Conservation (phyloP, 306 rosid species). For the Castanea sativa region DNA sequence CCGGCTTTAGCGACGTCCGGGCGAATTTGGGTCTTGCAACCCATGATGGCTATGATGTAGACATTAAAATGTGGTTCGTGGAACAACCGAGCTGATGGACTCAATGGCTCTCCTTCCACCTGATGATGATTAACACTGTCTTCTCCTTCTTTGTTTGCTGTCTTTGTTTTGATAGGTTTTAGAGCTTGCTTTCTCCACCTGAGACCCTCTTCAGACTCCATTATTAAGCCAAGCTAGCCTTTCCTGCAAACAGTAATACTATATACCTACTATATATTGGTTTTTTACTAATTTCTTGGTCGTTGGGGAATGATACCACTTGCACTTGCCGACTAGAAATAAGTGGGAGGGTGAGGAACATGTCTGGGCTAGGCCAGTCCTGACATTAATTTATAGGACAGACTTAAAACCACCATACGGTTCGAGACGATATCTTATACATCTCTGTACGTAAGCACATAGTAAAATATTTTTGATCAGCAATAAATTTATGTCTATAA, state of each 20-base stretch:
- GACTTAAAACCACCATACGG: too few relatives aligned
- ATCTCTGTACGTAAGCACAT: too few relatives aligned
- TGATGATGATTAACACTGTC: neutral
- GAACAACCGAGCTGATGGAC: slow-evolving; percentile 32
- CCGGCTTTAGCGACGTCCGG: slow-evolving; percentile 7
- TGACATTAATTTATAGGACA: neutral
- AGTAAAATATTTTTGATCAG: too few relatives aligned
- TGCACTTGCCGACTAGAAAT: neutral
- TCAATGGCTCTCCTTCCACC: slow-evolving; percentile 28
- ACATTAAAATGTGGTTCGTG: slow-evolving; percentile 37
- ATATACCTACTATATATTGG: too few relatives aligned
- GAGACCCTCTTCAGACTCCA: slow-evolving; percentile 17
- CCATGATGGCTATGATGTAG: slow-evolving; percentile 35
- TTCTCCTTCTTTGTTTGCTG: neutral
- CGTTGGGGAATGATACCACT: neutral
- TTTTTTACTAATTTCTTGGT: neutral
- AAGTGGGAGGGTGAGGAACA: neutral
- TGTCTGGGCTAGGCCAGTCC: neutral
- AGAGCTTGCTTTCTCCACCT: slow-evolving; percentile 20
- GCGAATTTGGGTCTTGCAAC: slow-evolving; percentile 15
- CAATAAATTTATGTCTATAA: too few relatives aligned
- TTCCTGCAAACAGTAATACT: too few relatives aligned
- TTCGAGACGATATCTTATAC: too few relatives aligned
- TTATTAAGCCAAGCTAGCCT: slow-evolving; percentile 5
- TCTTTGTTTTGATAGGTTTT: slow-evolving; percentile 27